phyloP scores from a whole-genome alignment of 148 eudicot species.

The Chenopodium berlandieri region DNA sequence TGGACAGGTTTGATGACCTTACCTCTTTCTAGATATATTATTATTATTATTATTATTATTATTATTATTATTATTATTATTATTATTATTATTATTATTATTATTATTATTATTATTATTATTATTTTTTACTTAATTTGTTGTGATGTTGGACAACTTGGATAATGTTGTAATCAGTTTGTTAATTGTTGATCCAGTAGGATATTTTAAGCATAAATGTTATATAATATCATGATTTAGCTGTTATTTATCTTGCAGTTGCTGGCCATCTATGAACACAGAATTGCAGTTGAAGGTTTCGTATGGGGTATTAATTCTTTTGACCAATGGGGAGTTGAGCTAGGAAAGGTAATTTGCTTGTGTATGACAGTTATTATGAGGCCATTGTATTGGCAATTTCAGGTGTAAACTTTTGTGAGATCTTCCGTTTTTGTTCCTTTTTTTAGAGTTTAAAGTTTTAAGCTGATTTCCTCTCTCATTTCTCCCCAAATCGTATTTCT shows the following conservation, averaged over 20 bases:
- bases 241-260: constrained; percentile 48
- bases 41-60: neutral
- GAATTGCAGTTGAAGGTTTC: constrained; percentile 96
- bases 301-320: constrained; percentile 96
- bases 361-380: neutral
- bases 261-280: constrained; percentile 90
- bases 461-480: neutral
- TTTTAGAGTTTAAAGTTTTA: neutral
- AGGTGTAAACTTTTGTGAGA: neutral
- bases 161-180: neutral
- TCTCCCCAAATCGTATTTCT: neutral
- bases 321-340: constrained; percentile 99
- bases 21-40: neutral
- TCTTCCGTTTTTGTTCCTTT: neutral
- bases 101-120: neutral
- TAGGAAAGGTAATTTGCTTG: constrained; percentile 74
- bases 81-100: neutral
- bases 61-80: no score
- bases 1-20: constrained; percentile 70
- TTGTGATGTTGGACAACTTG: neutral
- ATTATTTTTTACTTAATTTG: no score
- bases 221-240: neutral
- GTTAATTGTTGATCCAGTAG: neutral
- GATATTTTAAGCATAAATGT: neutral
- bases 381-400: neutral